Conservation (phyloP, 495 filamentous ascomycete genomes). For the Chlorociboria aeruginascens region DNA sequence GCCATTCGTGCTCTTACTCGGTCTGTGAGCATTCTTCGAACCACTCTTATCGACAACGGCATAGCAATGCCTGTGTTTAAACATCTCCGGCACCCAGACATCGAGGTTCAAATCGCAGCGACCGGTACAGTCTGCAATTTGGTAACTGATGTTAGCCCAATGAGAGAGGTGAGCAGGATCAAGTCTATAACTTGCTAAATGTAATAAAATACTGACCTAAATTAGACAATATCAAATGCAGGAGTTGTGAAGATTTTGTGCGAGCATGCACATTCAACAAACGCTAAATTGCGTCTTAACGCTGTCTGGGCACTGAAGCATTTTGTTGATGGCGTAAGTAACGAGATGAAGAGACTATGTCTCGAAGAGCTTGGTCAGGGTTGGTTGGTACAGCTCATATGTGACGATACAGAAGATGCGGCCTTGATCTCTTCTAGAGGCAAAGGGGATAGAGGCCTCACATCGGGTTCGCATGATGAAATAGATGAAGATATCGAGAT, state of each 20-base stretch:
- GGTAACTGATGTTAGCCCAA: conserved; percentile 74
- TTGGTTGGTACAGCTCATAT: conserved; percentile 72
- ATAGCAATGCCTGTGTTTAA: conserved; percentile 69
- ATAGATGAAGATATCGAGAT: conserved; percentile 56
- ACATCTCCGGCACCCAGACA: conserved; percentile 61
- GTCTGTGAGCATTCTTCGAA: conserved; percentile 72
- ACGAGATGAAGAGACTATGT: conserved; percentile 59
- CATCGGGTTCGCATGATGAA: conserved; percentile 31
- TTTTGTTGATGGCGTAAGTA: conserved; percentile 53
- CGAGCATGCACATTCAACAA: conserved; percentile 68
- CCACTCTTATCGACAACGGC: conserved; percentile 73
- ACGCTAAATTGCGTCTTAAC: conserved; percentile 60
- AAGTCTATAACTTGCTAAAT: conserved; percentile 11
- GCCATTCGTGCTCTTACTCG: conserved; percentile 66
- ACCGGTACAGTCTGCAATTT: conserved; percentile 75
- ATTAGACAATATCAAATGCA: conserved; percentile 56
- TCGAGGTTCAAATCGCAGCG: conserved; percentile 77
- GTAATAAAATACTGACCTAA: conserved; percentile 13
- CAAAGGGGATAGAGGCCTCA: conserved; percentile 21
- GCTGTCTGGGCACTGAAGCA: conserved; percentile 92
- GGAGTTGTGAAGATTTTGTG: conserved; percentile 72
- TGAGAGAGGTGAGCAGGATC: conserved; percentile 58
- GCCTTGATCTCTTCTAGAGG: conserved; percentile 24
- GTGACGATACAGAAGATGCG: conserved; percentile 40
- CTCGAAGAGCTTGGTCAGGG: conserved; percentile 63